Evolutionary conservation across 2,329 filamentous ascomycete genomes (phyloP).

Genomic region (Botrytis elliptica): DNA sequence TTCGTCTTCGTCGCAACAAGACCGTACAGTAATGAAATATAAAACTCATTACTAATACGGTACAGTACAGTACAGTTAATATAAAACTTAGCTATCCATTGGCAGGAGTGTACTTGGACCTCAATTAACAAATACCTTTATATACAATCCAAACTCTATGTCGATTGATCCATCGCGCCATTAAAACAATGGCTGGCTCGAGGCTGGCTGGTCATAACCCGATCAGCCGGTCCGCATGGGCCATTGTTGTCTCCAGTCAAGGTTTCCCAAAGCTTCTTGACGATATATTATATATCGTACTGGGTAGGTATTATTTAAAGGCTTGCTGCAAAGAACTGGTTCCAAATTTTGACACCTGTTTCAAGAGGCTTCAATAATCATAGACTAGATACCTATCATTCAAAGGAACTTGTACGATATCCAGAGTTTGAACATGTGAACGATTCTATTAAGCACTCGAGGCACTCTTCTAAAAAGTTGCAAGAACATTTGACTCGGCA

Average conservation of each 20-base stretch:
- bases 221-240: neutral
- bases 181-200: neutral
- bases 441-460: neutral
- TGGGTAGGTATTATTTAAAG: neutral
- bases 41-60: neutral
- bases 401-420: neutral
- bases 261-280: neutral
- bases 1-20: neutral
- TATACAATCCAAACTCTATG: neutral
- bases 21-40: neutral
- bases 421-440: neutral
- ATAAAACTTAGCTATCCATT: no score
- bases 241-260: neutral
- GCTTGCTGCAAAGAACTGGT: neutral
- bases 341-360: no score
- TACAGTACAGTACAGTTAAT: no score
- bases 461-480: neutral
- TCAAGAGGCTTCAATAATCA: neutral
- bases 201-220: neutral
- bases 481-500: neutral
- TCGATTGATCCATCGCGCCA: neutral
- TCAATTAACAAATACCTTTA: neutral
- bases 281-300: neutral
- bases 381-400: neutral
- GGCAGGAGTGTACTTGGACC: neutral